These are phyloP conservation scores for Lachancea lanzarotensis DNA, from an alignment of 805 yeast genomes.

Conservation along the genomic window DNA sequence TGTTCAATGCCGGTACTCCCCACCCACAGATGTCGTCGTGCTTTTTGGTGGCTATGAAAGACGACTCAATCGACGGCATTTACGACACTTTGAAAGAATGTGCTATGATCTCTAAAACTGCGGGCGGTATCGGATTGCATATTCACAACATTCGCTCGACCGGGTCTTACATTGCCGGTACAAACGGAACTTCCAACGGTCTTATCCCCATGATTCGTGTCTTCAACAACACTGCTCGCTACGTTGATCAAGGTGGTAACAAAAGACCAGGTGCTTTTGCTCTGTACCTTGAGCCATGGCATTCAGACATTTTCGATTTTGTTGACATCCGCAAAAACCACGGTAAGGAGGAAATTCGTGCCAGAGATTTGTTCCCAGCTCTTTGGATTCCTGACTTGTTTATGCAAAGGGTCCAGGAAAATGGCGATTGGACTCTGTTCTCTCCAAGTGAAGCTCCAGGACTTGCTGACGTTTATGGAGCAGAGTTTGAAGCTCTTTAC, in stretches of 20 bases:
- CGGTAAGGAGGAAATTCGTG: slow-evolving; percentile 90
- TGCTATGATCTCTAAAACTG: slow-evolving; percentile 86
- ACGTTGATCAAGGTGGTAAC: slow-evolving; percentile 98
- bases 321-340: slow-evolving; percentile 85
- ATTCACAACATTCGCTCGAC: slow-evolving; percentile 79
- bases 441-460: slow-evolving; percentile 90
- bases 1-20: slow-evolving; percentile 89
- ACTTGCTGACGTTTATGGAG: slow-evolving; percentile 74
- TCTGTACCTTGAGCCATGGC: slow-evolving; percentile 95
- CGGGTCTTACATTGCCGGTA: slow-evolving; percentile 84
- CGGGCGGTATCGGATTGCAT: slow-evolving; percentile 94
- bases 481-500: slow-evolving; percentile 69
- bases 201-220: slow-evolving; percentile 94
- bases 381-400: slow-evolving; percentile 93
- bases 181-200: slow-evolving; percentile 90
- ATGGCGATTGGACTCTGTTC: slow-evolving; percentile 81
- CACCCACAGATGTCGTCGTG: slow-evolving; percentile 85
- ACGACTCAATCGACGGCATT: slow-evolving; percentile 32
- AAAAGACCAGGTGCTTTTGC: slow-evolving; percentile 98
- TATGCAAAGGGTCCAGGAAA: slow-evolving; percentile 79
- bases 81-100: slow-evolving; percentile 82
- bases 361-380: slow-evolving; percentile 89
- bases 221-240: slow-evolving; percentile 91
- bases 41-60: slow-evolving; percentile 66
- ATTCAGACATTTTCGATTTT: slow-evolving; percentile 81